Percentiles rank a stretch among this genome's conserved stretches.
These are phyloP conservation scores for Mycena rosella DNA, from an alignment of 768 basidiomycete species.

Conservation along the genomic window DNA sequence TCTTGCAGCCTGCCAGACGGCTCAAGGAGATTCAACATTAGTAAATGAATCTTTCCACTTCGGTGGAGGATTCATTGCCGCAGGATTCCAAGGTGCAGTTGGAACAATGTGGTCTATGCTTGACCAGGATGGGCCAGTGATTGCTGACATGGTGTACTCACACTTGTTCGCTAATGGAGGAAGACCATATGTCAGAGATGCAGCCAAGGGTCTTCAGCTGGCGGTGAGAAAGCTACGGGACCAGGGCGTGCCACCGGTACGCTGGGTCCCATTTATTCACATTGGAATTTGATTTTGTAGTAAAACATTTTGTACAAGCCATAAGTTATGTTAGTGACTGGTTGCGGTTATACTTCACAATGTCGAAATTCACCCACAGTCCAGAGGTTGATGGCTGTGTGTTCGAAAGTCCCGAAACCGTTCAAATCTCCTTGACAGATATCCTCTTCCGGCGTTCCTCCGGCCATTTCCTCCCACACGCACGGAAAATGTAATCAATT, in stretches of 20 bases:
- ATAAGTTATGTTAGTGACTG: too few species aligned
- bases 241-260: neutral
- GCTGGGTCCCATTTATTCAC: too few species aligned
- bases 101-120: neutral
- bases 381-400: too few species aligned
- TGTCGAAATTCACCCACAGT: too few species aligned
- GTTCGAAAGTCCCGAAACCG: too few species aligned
- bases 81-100: neutral
- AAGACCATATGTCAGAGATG: neutral
- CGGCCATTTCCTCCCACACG: too few species aligned
- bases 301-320: too few species aligned
- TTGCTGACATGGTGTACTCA: neutral
- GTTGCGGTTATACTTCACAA: too few species aligned
- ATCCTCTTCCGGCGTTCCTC: too few species aligned
- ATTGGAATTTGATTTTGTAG: too few species aligned
- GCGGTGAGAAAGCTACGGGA: neutral
- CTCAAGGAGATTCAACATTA: neutral
- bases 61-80: neutral
- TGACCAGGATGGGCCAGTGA: neutral
- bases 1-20: neutral
- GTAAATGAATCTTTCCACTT: neutral
- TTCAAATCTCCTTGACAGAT: too few species aligned
- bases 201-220: neutral
- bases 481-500: too few species aligned
- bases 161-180: neutral